phyloP scores from a whole-genome alignment of 345 rosid species.

The Brassica nigra region DNA sequence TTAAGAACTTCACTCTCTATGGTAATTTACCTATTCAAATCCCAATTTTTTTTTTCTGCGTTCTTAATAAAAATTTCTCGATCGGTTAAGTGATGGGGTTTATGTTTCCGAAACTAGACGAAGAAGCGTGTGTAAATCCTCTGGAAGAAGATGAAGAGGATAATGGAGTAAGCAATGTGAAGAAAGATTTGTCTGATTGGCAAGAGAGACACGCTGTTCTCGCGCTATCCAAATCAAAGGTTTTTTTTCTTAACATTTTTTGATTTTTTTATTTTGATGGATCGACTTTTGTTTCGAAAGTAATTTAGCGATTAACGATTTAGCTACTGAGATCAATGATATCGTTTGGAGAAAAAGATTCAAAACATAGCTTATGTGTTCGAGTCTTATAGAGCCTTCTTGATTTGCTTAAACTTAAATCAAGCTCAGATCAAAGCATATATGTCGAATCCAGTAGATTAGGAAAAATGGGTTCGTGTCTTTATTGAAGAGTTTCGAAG shows the following conservation, averaged over 20 bases:
- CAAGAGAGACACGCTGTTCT: constrained; percentile 74
- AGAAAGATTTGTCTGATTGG: constrained; percentile 81
- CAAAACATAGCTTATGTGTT: not conserved
- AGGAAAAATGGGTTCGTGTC: not conserved
- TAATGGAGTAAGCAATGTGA: constrained; percentile 42
- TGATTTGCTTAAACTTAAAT: not conserved
- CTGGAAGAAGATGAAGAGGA: constrained; percentile 37
- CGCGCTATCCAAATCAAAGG: constrained; percentile 70
- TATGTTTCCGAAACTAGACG: constrained; percentile 1
- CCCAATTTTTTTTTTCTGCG: not conserved
- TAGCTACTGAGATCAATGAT: no score
- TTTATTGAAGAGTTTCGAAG: not conserved
- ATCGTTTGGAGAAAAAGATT: no score
- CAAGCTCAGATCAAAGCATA: not conserved
- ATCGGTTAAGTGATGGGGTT: not conserved
- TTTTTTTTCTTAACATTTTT: constrained; percentile 24
- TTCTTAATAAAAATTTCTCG: not conserved
- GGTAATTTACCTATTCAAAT: constrained; percentile 39
- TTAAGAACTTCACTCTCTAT: constrained; percentile 66
- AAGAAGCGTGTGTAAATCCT: constrained; percentile 40
- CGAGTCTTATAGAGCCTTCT: not conserved
- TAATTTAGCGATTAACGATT: no score
- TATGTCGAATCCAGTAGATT: not conserved
- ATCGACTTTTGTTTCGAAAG: not conserved
- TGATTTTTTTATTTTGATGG: not conserved